Evolutionary conservation across 495 filamentous ascomycete species (phyloP), one percentile per base, ranked within the genome.

Genomic region (Oleoguttula mirabilis): DNA sequence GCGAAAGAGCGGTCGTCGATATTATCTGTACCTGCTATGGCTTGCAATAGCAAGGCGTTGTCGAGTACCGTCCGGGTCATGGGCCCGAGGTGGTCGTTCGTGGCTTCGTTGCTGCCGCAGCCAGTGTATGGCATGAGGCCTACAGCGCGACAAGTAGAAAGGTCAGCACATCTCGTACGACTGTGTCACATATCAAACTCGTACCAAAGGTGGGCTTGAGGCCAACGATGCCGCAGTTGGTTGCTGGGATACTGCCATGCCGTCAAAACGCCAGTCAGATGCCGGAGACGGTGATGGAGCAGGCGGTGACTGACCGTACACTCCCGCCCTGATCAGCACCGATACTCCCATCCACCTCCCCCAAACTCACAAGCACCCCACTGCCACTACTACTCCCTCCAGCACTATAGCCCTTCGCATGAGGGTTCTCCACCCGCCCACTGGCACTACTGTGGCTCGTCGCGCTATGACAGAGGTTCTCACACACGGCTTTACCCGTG

Each of bases 321-420:
- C 68, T 73, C 4, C 75, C 75, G n/a, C 72, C 75, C 47, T 76
- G 72, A 46, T 79, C 75, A 4, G 68, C 68, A 14, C 74, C 75
- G 40, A 77, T 70, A 1, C 67, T 66, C 21, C 77, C 60, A 48
- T 77, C 72, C 3, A 72, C 69, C 15, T 65, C 55, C 11, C 67
- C 62, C 1, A 54, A 51, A 4, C 63, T 63, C 5, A 79, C 72
- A 2, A 79, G 63, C 0, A 68, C 69, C 1, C 62, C 72, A 5
- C 65, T 68, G n/a, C 76, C 74, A 28, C 66, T 71, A 24, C 66
- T 71, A 17, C 73, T 77, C 16, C 76, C 76, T 4, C 75, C 74
- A 3, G 67, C 60, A 1, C 63, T 69, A 36, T 66, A 67, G 3
- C 53, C 58, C 28, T 53, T 55, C 1, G 55, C 43, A 47, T 57